A percentile compares a stretch with the other conserved stretches of the same genome.
phyloP scores from a whole-genome alignment of 306 rosid genomes.

The Rubus idaeus region DNA sequence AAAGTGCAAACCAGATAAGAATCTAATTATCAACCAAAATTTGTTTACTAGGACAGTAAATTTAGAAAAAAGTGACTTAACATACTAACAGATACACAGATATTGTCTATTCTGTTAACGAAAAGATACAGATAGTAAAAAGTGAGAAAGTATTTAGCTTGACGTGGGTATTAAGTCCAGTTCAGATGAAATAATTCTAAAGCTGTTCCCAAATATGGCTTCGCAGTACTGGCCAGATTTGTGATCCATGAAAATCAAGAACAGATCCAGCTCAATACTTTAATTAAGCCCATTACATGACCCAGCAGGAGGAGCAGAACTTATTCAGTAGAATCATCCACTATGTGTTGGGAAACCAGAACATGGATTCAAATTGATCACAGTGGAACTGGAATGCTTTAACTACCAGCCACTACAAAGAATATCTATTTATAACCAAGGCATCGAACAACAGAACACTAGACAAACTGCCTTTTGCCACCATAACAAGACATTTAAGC shows the following conservation, averaged over 20 bases:
- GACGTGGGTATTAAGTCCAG: not conserved
- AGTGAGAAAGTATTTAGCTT: not conserved
- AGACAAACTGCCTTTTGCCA: conserved; percentile 34
- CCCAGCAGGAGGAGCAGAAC: not conserved
- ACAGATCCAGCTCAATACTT: not conserved
- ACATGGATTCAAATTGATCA: conserved; percentile 7
- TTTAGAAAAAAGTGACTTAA: not conserved
- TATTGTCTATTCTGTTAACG: not conserved
- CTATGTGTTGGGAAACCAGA: not conserved
- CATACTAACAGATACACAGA: not conserved
- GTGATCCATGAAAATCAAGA: conserved; percentile 8
- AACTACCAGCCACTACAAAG: conserved; percentile 37
- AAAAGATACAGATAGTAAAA: not conserved
- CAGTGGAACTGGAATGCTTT: conserved; percentile 5
- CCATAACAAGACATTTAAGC: conserved; percentile 30
- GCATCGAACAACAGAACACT: conserved; percentile 28
- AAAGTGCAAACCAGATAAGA: not conserved
- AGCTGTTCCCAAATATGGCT: not conserved
- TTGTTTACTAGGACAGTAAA: not conserved
- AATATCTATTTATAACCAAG: conserved; percentile 62
- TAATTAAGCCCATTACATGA: not conserved
- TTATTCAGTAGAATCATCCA: not conserved
- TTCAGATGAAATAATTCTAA: not conserved
- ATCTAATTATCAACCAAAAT: not conserved
- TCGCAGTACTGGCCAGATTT: not conserved